Base-by-base conservation (phyloP, 345 rosid genomes). In the Ceriops zippeliana region DNA sequence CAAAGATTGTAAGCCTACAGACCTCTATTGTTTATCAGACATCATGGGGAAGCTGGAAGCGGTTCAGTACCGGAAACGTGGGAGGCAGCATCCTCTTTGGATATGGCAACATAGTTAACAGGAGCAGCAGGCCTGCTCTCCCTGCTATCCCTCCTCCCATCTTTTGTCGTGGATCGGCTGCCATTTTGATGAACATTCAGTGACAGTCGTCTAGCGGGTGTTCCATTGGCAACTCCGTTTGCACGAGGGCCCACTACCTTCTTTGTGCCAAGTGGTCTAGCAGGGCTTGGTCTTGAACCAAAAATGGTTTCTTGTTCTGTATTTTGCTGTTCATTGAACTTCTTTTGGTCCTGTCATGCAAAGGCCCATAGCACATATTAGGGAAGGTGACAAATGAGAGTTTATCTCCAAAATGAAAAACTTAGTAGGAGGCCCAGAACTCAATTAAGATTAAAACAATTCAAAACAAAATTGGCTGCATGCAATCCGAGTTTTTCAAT, bases 271-370 rank as follows among this genome's bases (percentile, higher is more conserved):
- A 61, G 77, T 17, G 91, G 84, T 69, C 96, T 84, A 24, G 87
- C 96, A 53, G 97, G 99, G 74, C 97, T 95, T 6, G 96, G 87
- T 72, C 78, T 89, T n/a, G 96, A 76, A 49, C 89, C 86, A n/a
- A 86, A 88, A 16, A 77, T 72, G 1, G 83, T 51, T 64, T 93
- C 98, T 77, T 86, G 95, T 56, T 95, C 96, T 53, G 91, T 74
- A 80, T 66, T 85, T 75, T 84, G 96, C 78, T 75, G 96, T 74
- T 95, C 96, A 24, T 84, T 82, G 75, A 70, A 86, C 86, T 95
- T 95, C 85, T 93, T 93, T 70, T 84, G 96, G 78, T 84, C 96
- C 96, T 87, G 77, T 35, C 8, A 54, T 60, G 27, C 24, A 54
- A 70, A 42, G 52, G 52, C 42, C 52, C 20, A 27, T 5, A 61